Evolutionary conservation across 2,329 filamentous ascomycete species (phyloP).

Genomic region (Monosporascus sp.): DNA sequence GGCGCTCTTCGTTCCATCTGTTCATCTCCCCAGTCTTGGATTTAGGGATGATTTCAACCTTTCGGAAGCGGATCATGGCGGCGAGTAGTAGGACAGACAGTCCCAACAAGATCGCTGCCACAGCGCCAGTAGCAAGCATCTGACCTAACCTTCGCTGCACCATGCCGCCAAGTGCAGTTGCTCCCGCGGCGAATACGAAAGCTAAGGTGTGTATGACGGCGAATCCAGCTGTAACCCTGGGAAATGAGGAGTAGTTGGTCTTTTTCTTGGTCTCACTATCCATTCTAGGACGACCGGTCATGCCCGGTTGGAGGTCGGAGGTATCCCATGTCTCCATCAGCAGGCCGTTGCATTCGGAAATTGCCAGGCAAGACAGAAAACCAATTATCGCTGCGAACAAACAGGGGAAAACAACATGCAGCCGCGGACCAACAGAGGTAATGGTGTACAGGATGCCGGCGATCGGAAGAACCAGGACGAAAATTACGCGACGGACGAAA

Average conservation of each 20-base stretch:
- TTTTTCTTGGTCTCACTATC: slow-evolving; percentile 34
- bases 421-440: slow-evolving; percentile 55
- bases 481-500: slow-evolving; percentile 61
- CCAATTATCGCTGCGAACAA: slow-evolving; percentile 61
- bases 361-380: slow-evolving; percentile 66
- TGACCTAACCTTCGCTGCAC: slow-evolving; percentile 62
- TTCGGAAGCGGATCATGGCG: slow-evolving; percentile 59
- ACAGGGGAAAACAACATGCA: slow-evolving; percentile 58
- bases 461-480: slow-evolving; percentile 61
- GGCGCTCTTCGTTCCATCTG: slow-evolving; percentile 42
- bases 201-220: slow-evolving; percentile 64
- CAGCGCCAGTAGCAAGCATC: slow-evolving; percentile 61
- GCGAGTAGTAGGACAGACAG: slow-evolving; percentile 58
- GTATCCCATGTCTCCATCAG: slow-evolving; percentile 80
- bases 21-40: slow-evolving; percentile 52
- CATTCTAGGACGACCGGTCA: slow-evolving; percentile 52
- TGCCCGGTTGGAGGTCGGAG: slow-evolving; percentile 70
- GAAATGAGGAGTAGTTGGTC: slow-evolving; percentile 72
- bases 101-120: slow-evolving; percentile 60
- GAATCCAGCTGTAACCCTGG: slow-evolving; percentile 65
- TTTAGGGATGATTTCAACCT: slow-evolving; percentile 63
- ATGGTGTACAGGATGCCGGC: slow-evolving; percentile 63
- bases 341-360: slow-evolving; percentile 69
- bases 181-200: slow-evolving; percentile 63
- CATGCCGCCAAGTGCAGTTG: slow-evolving; percentile 63